Evolutionary conservation across 495 filamentous ascomycete species (phyloP).

Genomic region (Penicillium canescens): DNA sequence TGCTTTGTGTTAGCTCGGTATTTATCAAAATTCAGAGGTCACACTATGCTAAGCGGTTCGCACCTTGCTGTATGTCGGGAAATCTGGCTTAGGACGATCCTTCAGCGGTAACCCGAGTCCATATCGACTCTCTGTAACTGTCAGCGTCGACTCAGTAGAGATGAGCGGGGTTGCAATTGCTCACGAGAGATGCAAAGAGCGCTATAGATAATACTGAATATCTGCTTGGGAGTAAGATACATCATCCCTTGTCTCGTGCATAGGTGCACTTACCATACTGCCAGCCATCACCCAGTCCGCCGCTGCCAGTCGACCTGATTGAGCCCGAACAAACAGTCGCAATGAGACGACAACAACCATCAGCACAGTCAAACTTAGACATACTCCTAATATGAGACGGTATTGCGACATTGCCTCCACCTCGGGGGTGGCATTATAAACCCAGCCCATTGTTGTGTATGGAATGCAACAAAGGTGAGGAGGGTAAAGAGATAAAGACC

Average conservation of each 20-base stretch:
- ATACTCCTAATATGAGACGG: slow-evolving; percentile 44
- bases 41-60: neutral
- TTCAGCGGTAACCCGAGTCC: slow-evolving; percentile 49
- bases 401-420: slow-evolving; percentile 42
- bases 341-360: slow-evolving; percentile 38
- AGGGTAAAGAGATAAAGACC: neutral
- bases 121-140: slow-evolving; percentile 47
- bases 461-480: neutral
- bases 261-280: slow-evolving; percentile 34
- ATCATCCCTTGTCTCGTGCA: neutral
- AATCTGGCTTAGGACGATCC: slow-evolving; percentile 37
- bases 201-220: slow-evolving; percentile 51
- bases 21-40: neutral
- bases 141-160: neutral
- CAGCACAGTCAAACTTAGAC: slow-evolving; percentile 39
- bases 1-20: neutral
- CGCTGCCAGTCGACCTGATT: slow-evolving; percentile 37
- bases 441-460: slow-evolving; percentile 40
- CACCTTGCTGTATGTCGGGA: slow-evolving; percentile 43
- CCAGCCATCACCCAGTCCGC: slow-evolving; percentile 51
- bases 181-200: slow-evolving; percentile 51
- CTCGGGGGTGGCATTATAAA: slow-evolving; percentile 43
- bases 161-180: slow-evolving; percentile 6
- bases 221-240: slow-evolving; percentile 10
- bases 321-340: slow-evolving; percentile 35